Percentiles rank a stretch among this genome's conserved stretches.
Conservation (phyloP, 208 protist species). For the Crithidia brevicula region DNA sequence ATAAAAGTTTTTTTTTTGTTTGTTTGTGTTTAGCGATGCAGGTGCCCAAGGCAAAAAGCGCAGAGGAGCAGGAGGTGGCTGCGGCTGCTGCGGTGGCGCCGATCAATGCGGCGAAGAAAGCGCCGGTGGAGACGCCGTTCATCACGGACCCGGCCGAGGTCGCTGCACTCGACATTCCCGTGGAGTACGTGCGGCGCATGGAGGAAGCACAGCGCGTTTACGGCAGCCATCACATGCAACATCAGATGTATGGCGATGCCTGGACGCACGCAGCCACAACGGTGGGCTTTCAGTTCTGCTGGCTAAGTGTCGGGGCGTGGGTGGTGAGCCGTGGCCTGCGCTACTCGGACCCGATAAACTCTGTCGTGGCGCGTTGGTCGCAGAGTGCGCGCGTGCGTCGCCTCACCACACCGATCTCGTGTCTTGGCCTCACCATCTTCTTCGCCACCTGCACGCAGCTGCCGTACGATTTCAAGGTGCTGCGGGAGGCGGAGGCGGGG, state of each 20-base stretch:
- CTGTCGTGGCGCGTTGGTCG: slow-evolving; percentile 54
- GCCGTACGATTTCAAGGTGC: slow-evolving; percentile 51
- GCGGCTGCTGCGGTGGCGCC: not conserved
- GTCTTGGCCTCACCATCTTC: slow-evolving; percentile 56
- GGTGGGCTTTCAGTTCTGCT: slow-evolving; percentile 60
- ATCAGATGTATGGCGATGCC: slow-evolving; percentile 36
- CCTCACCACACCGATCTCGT: slow-evolving; percentile 66
- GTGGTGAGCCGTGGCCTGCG: slow-evolving; percentile 62
- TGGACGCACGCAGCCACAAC: slow-evolving; percentile 46
- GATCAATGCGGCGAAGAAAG: not conserved
- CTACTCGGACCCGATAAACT: slow-evolving; percentile 78
- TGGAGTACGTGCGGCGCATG: slow-evolving; percentile 64
- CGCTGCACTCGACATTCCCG: slow-evolving; percentile 46
- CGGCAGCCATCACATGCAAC: slow-evolving; percentile 53
- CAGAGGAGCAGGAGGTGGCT: not conserved
- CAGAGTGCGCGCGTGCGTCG: slow-evolving; percentile 46
- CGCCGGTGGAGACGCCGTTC: slow-evolving; percentile 58
- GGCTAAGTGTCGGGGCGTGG: slow-evolving; percentile 68
- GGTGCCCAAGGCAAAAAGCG: slow-evolving; percentile 6
- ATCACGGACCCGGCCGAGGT: slow-evolving; percentile 50
- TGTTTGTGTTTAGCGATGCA: not conserved
- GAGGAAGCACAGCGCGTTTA: slow-evolving; percentile 72
- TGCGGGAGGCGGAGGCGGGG: slow-evolving; percentile 32
- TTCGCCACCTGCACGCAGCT: slow-evolving; percentile 51
- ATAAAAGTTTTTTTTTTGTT: slow-evolving; percentile 6